Evolutionary conservation across 352 stramenopile genomes (phyloP).

Genomic region (Globisporangium paroecandrum): DNA sequence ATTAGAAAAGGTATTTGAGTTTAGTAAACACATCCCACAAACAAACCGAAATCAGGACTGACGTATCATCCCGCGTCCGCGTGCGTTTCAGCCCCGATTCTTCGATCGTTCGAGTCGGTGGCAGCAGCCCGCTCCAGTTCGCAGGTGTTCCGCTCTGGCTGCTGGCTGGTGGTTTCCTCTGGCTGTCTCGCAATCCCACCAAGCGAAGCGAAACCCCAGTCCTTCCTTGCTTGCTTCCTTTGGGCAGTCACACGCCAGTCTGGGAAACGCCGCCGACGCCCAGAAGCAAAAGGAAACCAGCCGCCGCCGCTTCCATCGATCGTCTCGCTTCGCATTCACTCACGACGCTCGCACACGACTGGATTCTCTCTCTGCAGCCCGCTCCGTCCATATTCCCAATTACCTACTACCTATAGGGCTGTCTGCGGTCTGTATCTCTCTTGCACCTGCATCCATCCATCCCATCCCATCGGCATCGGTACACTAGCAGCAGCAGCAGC

Average conservation of each 20-base stretch:
- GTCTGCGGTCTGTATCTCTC: neutral
- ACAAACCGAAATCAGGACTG: neutral
- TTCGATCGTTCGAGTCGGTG: conserved; percentile 6
- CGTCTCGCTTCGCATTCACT: neutral
- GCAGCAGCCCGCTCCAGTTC: neutral
- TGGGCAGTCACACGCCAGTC: neutral
- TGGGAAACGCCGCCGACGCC: conserved; percentile 10
- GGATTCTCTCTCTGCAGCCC: conserved; percentile 4
- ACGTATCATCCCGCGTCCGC: neutral
- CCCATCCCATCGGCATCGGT: neutral
- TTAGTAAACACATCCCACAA: neutral
- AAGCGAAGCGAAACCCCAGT: neutral
- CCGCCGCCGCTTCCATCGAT: neutral
- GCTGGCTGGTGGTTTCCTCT: no score
- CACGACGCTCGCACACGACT: neutral
- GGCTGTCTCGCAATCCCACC: neutral
- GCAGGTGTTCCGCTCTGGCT: neutral
- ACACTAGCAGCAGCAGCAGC: neutral
- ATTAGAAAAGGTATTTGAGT: neutral
- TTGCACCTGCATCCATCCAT: neutral
- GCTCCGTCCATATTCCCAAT: neutral
- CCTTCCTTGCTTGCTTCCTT: no score
- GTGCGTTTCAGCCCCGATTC: conserved; percentile 4
- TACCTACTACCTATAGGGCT: neutral
- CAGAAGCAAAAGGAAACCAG: neutral